Evolutionary conservation across 495 filamentous ascomycete genomes (phyloP).

Genomic region (Neurospora terricola): DNA sequence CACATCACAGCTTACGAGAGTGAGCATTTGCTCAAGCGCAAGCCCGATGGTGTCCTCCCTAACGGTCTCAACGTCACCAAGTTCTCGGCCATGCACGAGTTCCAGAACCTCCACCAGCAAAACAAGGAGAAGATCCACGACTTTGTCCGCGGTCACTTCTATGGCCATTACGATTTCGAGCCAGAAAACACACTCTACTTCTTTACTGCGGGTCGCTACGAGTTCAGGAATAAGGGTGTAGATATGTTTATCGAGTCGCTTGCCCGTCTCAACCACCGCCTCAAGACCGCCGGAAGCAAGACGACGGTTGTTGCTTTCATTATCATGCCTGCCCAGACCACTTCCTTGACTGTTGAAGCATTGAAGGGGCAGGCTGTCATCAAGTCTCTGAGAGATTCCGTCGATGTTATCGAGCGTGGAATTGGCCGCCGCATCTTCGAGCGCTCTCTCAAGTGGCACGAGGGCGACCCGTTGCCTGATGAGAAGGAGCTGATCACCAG

Average conservation of each 20-base stretch:
- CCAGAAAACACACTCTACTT: conserved; percentile 96
- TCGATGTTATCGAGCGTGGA: conserved; percentile 78
- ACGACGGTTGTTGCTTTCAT: conserved; percentile 97
- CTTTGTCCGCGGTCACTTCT: conserved; percentile 96
- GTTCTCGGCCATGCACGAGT: conserved; percentile 97
- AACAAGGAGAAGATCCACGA: conserved; percentile 96
- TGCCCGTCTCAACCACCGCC: conserved; percentile 83
- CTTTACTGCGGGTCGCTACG: conserved; percentile 93
- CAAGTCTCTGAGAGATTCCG: conserved; percentile 87
- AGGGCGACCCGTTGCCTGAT: conserved; percentile 84
- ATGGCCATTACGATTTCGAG: conserved; percentile 95
- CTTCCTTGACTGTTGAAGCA: conserved; percentile 89
- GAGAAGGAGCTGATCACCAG: conserved; percentile 89
- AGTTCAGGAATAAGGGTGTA: conserved; percentile 96
- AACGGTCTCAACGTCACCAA: conserved; percentile 98
- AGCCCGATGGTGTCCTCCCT: conserved; percentile 91
- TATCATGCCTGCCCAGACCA: conserved; percentile 98
- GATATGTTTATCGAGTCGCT: conserved; percentile 99
- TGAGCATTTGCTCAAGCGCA: conserved; percentile 94
- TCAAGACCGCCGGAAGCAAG: conserved; percentile 77
- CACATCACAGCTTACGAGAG: conserved; percentile 98
- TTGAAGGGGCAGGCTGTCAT: conserved; percentile 95
- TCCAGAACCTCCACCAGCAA: conserved; percentile 95
- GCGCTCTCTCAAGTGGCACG: conserved; percentile 84
- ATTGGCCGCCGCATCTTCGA: conserved; percentile 93